phyloP scores from a whole-genome alignment of 768 basidiomycete genomes.

The Lactifluus volemus region DNA sequence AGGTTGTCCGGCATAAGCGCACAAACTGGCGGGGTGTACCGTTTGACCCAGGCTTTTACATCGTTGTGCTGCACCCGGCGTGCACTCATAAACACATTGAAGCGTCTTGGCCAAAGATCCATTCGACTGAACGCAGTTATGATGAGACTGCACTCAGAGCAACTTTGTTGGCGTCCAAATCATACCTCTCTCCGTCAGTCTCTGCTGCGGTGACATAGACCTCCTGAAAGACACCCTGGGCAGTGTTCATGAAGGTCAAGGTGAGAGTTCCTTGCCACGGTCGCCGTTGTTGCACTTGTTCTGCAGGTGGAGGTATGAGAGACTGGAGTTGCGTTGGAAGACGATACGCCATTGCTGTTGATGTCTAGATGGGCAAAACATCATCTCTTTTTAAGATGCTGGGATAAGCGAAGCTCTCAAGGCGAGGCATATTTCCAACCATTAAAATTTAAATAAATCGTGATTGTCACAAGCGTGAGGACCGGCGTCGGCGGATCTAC shows the following conservation, averaged over 20 bases:
- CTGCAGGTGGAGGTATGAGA: constrained; percentile 46
- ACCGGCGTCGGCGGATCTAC: not conserved
- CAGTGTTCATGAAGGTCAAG: constrained; percentile 40
- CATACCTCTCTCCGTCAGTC: constrained; percentile 65
- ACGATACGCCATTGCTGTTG: constrained; percentile 45
- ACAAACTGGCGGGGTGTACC: constrained; percentile 38
- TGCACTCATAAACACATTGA: constrained; percentile 35
- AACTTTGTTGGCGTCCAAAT: constrained; percentile 16
- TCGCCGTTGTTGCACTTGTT: constrained; percentile 33
- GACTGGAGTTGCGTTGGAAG: constrained; percentile 53
- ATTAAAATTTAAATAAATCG: not conserved
- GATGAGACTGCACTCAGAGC: not conserved
- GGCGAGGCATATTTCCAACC: too few relatives aligned
- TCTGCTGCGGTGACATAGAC: constrained; percentile 57
- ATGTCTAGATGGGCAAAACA: not conserved
- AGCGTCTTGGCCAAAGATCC: constrained; percentile 45
- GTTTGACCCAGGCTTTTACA: constrained; percentile 44
- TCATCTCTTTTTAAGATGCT: not conserved
- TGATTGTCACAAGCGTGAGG: not conserved
- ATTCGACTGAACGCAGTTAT: constrained; percentile 32
- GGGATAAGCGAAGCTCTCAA: too few relatives aligned
- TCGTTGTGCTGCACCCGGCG: constrained; percentile 37
- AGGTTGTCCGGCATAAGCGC: constrained; percentile 58
- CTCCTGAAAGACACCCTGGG: constrained; percentile 38
- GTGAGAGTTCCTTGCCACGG: constrained; percentile 54